Evolutionary conservation across 768 basidiomycete species (phyloP).

Genomic region (Tylopilus subfusipes): DNA sequence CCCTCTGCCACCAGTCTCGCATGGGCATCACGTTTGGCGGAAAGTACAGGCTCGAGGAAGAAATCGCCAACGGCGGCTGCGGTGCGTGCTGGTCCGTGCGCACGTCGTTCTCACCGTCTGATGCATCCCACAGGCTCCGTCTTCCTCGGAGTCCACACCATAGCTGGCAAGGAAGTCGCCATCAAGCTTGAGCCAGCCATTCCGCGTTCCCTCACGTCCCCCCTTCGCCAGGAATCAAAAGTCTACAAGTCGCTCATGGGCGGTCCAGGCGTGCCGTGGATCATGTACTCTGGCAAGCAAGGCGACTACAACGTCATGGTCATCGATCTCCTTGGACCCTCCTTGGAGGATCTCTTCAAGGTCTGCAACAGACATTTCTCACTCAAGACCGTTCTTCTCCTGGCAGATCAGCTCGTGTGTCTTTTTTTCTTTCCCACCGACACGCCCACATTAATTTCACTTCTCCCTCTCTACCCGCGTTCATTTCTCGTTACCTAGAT

Average conservation of each 20-base stretch:
- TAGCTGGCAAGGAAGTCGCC: slow-evolving; percentile 81
- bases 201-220: slow-evolving; percentile 45
- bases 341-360: slow-evolving; percentile 83
- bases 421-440: not conserved
- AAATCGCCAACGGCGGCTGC: slow-evolving; percentile 78
- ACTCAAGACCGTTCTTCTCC: slow-evolving; percentile 88
- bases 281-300: slow-evolving; percentile 87
- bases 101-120: slow-evolving; percentile 6
- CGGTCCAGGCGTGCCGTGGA: slow-evolving; percentile 85
- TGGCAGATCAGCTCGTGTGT: slow-evolving; percentile 92
- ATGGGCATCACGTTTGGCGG: slow-evolving; percentile 58
- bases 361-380: slow-evolving; percentile 89
- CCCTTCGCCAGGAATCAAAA: slow-evolving; percentile 84
- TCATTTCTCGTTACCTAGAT: slow-evolving; percentile 49
- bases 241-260: slow-evolving; percentile 92
- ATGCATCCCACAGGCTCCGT: slow-evolving; percentile 54
- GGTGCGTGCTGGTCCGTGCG: slow-evolving; percentile 54
- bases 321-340: slow-evolving; percentile 92
- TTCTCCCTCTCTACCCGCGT: slow-evolving; percentile 16
- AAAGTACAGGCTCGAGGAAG: slow-evolving; percentile 74
- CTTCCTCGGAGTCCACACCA: slow-evolving; percentile 72
- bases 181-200: slow-evolving; percentile 76
- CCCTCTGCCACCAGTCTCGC: slow-evolving; percentile 14
- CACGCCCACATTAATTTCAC: slow-evolving; percentile 9
- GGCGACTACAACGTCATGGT: slow-evolving; percentile 98